Percentiles rank a stretch among this genome's conserved stretches.
Conservation (phyloP, 768 basidiomycete genomes). For the Termitomyces sp. region DNA sequence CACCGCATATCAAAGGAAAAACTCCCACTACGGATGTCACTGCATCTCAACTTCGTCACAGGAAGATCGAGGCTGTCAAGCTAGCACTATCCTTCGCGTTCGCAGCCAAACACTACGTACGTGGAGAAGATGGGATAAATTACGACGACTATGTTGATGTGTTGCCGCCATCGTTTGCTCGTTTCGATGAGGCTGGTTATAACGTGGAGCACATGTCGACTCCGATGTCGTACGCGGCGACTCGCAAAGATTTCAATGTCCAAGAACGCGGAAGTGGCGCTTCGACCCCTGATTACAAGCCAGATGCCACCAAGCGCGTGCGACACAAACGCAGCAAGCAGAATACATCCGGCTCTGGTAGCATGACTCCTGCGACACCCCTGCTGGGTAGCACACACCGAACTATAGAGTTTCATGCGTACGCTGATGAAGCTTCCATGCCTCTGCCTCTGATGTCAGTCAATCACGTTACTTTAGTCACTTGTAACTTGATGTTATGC, state of each 20-base stretch:
- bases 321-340: conserved; percentile 69
- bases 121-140: conserved; percentile 73
- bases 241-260: conserved; percentile 22
- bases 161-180: conserved; percentile 56
- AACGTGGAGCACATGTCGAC: conserved; percentile 24
- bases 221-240: conserved; percentile 37
- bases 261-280: conserved; percentile 28
- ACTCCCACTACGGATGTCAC: conserved; percentile 41
- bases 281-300: conserved; percentile 27
- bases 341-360: conserved; percentile 33
- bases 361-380: conserved; percentile 41
- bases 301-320: conserved; percentile 63
- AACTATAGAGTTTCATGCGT: conserved; percentile 55
- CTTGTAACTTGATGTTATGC: background rate
- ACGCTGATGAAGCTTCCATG: conserved; percentile 54
- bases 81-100: conserved; percentile 68
- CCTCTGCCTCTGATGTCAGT: conserved; percentile 79
- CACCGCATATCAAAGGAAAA: conserved; percentile 44
- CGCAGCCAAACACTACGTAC: conserved; percentile 78
- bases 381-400: conserved; percentile 52
- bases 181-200: conserved; percentile 38
- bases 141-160: conserved; percentile 64
- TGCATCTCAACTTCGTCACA: conserved; percentile 46
- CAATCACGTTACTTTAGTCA: background rate
- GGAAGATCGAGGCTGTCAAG: conserved; percentile 68